Percentiles rank a stretch among this genome's conserved stretches.
Conservation (phyloP, 2,329 filamentous ascomycete species). For the Coleophoma eucalyptorum region DNA sequence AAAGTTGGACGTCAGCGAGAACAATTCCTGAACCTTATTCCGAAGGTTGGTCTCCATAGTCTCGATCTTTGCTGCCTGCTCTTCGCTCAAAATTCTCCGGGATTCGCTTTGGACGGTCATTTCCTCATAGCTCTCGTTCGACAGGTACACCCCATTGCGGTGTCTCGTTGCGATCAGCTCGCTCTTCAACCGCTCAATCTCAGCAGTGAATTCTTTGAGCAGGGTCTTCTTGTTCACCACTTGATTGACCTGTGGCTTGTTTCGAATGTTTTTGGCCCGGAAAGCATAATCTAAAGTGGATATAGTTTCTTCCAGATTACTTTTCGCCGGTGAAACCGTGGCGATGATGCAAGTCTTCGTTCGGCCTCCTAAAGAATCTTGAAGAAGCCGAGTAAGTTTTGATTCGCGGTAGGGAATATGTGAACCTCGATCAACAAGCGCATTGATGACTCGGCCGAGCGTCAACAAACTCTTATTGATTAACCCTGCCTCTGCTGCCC, state of each 20-base stretch:
- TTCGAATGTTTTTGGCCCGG: constrained; percentile 95
- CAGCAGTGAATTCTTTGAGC: constrained; percentile 81
- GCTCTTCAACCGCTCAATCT: constrained; percentile 92
- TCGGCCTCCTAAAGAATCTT: constrained; percentile 92
- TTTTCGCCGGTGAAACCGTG: constrained; percentile 90
- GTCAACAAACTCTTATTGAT: constrained; percentile 98
- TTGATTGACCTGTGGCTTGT: constrained; percentile 94
- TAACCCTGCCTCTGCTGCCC: constrained; percentile 88
- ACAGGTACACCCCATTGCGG: constrained; percentile 91
- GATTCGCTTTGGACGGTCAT: constrained; percentile 92
- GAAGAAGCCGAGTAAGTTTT: constrained; percentile 87
- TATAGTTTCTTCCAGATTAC: constrained; percentile 95
- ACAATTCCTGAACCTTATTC: constrained; percentile 91
- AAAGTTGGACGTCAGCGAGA: constrained; percentile 81
- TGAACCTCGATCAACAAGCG: constrained; percentile 80
- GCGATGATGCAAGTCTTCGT: constrained; percentile 99
- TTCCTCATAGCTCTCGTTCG: constrained; percentile 84
- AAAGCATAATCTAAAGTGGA: constrained; percentile 98
- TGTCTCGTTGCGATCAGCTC: constrained; percentile 91
- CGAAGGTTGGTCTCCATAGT: constrained; percentile 86
- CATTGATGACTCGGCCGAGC: constrained; percentile 94
- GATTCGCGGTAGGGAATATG: constrained; percentile 95
- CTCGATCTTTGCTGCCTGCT: constrained; percentile 88
- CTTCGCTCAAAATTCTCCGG: constrained; percentile 82
- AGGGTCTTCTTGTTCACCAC: constrained; percentile 91